A percentile compares a stretch with the other conserved stretches of the same genome.
These are phyloP conservation scores for Kluyveromyces nonfermentans DNA, from an alignment of 805 yeast species.

Conservation along the genomic window DNA sequence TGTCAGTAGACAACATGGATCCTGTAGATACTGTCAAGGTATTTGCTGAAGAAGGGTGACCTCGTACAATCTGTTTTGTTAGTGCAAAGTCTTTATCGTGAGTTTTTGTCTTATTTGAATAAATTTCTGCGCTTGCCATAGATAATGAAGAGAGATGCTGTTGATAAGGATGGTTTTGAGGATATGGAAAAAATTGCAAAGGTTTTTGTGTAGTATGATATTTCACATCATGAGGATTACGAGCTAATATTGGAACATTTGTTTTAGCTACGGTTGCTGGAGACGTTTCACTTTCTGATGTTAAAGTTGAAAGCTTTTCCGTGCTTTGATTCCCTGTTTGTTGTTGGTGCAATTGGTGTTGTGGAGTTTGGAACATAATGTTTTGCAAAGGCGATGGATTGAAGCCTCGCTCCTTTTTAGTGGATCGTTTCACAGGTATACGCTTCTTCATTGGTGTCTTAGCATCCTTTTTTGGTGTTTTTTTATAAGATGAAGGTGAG, in stretches of 20 bases:
- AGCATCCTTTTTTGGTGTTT: conserved; percentile 23
- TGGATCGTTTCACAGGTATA: conserved; percentile 2
- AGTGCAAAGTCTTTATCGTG: conserved; percentile 26
- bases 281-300: conserved; percentile 2
- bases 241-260: neutral
- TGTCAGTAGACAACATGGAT: conserved; percentile 10
- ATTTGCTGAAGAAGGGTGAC: neutral
- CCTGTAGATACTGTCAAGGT: conserved; percentile 1
- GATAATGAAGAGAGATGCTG: conserved; percentile 8
- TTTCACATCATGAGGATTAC: neutral
- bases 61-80: conserved; percentile 14
- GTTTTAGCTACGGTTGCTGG: neutral
- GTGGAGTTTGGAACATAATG: conserved; percentile 27
- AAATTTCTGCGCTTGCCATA: conserved; percentile 1
- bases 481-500: conserved; percentile 29
- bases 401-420: conserved; percentile 9
- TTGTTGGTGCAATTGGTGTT: conserved; percentile 13
- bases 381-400: conserved; percentile 28
- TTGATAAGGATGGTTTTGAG: conserved; percentile 10
- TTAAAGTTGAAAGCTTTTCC: conserved; percentile 1
- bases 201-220: conserved; percentile 27
- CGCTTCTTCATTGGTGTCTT: conserved; percentile 8
- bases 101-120: conserved; percentile 25
- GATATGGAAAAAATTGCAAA: conserved; percentile 26
- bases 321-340: conserved; percentile 3